Evolutionary conservation across 140 eudicot genomes (phyloP).

Genomic region (Stevia rebaudiana): DNA sequence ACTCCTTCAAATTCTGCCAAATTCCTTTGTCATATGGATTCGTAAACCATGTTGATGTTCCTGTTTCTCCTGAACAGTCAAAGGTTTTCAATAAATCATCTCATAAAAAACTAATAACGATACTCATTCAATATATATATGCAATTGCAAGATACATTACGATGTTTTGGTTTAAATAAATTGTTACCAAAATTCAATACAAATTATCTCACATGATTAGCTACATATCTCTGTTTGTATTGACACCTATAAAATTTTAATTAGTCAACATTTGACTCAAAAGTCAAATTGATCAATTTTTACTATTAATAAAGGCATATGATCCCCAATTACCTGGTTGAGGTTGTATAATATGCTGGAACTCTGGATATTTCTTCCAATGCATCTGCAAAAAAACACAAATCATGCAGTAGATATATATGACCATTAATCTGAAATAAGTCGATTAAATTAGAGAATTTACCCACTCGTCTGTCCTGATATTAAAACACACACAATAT

Average conservation of each 20-base stretch:
- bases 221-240: background rate
- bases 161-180: conserved; percentile 5
- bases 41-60: conserved; percentile 22
- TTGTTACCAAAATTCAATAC: conserved; percentile 1
- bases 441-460: conserved; percentile 21
- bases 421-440: conserved; percentile 3
- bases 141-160: background rate
- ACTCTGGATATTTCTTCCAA: conserved; percentile 74
- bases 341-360: conserved; percentile 29
- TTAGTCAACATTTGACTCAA: no score
- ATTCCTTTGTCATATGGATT: conserved; percentile 40
- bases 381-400: conserved; percentile 49
- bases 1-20: conserved; percentile 33
- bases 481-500: conserved; percentile 61
- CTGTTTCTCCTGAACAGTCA: conserved; percentile 31
- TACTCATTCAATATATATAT: background rate
- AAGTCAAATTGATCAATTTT: background rate
- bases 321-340: conserved; percentile 31
- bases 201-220: background rate
- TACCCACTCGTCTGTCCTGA: conserved; percentile 78
- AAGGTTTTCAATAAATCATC: conserved; percentile 1
- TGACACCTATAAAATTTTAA: background rate
- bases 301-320: background rate
- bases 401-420: background rate
- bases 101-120: background rate